phyloP scores from a whole-genome alignment of 768 basidiomycete species.

The Lentinula sp. region DNA sequence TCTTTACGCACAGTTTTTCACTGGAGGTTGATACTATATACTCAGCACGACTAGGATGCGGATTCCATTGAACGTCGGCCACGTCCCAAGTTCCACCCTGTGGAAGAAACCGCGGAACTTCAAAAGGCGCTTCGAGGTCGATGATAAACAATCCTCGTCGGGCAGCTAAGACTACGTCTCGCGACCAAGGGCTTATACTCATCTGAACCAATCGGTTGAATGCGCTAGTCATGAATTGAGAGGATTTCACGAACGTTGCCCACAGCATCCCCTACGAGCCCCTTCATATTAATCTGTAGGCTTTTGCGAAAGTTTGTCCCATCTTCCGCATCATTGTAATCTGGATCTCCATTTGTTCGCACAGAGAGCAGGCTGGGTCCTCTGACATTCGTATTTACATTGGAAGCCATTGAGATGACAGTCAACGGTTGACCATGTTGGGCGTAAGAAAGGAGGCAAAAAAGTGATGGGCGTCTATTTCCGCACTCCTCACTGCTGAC shows the following conservation, averaged over 20 bases:
- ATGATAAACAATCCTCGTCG: conserved; percentile 93
- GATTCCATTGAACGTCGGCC: conserved; percentile 90
- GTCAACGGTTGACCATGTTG: background rate
- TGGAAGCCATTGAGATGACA: background rate
- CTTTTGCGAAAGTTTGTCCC: conserved; percentile 51
- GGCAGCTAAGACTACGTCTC: conserved; percentile 87
- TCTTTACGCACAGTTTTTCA: conserved; percentile 68
- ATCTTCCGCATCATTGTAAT: conserved; percentile 32
- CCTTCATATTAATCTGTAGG: conserved; percentile 75
- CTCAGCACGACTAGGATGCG: conserved; percentile 66
- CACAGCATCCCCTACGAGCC: conserved; percentile 73
- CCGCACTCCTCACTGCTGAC: too few species aligned
- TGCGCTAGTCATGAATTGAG: background rate
- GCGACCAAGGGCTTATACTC: conserved; percentile 84
- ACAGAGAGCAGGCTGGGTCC: background rate
- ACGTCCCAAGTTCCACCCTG: conserved; percentile 98
- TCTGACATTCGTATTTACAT: background rate
- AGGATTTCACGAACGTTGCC: conserved; percentile 56
- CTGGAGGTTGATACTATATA: conserved; percentile 87
- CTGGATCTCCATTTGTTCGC: background rate
- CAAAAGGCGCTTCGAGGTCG: conserved; percentile 82
- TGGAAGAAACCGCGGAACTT: conserved; percentile 88
- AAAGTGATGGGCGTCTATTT: too few species aligned
- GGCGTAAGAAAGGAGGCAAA: background rate
- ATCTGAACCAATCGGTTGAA: conserved; percentile 42